Conservation (phyloP, 352 stramenopile species). For the Phytopythium delawarense region DNA sequence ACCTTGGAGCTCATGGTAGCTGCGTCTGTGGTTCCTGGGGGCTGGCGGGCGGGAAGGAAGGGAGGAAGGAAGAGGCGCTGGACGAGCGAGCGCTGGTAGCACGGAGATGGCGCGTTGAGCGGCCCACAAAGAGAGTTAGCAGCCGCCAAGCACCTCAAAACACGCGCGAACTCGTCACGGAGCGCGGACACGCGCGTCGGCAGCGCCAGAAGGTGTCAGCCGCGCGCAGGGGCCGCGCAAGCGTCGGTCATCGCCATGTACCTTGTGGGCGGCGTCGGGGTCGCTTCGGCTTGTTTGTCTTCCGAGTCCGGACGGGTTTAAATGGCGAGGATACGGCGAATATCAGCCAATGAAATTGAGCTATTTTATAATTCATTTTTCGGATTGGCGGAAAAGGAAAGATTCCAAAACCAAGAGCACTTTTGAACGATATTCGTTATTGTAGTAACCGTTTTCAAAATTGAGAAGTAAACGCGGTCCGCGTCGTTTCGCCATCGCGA, state of each 20-base stretch:
- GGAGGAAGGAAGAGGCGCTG: background rate
- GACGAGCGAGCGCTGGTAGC: background rate
- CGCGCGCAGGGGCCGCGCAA: background rate
- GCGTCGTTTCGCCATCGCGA: background rate
- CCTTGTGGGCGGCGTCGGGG: constrained; percentile 1
- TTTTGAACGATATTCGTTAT: too few relatives aligned
- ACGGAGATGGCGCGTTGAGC: background rate
- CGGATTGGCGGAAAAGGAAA: too few relatives aligned
- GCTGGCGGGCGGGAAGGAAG: background rate
- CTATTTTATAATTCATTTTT: too few relatives aligned
- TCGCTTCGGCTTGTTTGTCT: background rate
- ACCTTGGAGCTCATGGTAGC: constrained; percentile 90
- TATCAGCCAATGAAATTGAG: too few relatives aligned
- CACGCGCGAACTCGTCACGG: background rate
- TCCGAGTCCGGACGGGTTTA: background rate
- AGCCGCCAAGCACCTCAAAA: background rate
- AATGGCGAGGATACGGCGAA: constrained; percentile 8
- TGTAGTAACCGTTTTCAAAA: too few relatives aligned
- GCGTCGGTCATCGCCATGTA: background rate
- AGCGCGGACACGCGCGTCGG: background rate
- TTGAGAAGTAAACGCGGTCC: background rate
- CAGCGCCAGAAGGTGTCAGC: background rate
- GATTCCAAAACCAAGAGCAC: too few relatives aligned
- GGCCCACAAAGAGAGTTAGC: background rate
- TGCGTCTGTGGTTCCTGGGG: background rate